phyloP scores from a whole-genome alignment of 2,329 filamentous ascomycete genomes.

The Aspergillus hortae region DNA sequence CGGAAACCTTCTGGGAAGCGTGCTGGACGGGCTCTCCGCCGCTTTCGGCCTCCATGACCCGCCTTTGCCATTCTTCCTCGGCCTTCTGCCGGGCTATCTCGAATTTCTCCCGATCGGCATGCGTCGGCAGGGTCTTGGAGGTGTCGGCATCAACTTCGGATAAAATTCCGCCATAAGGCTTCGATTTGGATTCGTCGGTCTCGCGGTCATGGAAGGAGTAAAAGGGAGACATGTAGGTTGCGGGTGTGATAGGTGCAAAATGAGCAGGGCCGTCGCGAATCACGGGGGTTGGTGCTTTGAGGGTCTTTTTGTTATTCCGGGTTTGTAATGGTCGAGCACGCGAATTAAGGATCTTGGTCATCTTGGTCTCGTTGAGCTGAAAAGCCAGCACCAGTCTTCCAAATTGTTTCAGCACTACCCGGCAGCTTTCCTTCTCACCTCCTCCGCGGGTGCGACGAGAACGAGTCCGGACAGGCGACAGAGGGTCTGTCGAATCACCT shows the following conservation, averaged over 20 bases:
- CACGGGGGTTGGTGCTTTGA: constrained; percentile 37
- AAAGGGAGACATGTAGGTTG: constrained; percentile 71
- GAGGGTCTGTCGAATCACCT: constrained; percentile 16
- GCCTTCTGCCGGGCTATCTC: constrained; percentile 86
- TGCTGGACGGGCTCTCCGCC: constrained; percentile 61
- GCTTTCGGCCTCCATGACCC: constrained; percentile 59
- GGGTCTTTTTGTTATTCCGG: constrained; percentile 28
- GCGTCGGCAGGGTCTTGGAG: constrained; percentile 75
- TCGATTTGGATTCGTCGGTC: constrained; percentile 81
- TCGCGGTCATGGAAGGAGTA: constrained; percentile 89
- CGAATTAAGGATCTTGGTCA: constrained; percentile 59
- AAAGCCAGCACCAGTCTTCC: constrained; percentile 57
- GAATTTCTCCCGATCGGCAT: constrained; percentile 78
- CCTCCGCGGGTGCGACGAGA: constrained; percentile 53
- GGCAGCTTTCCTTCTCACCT: constrained; percentile 38
- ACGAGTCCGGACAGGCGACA: constrained; percentile 45
- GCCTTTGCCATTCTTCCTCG: constrained; percentile 84
- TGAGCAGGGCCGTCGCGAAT: constrained; percentile 49
- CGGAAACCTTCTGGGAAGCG: constrained; percentile 71
- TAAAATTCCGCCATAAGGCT: constrained; percentile 92
- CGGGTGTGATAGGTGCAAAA: constrained; percentile 58
- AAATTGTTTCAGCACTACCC: constrained; percentile 38
- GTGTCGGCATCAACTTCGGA: constrained; percentile 89
- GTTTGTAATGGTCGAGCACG: constrained; percentile 57
- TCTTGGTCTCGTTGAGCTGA: constrained; percentile 54